A percentile compares a stretch with the other conserved stretches of the same genome.
Conservation (phyloP, 208 protist genomes). For the Leishmania amazonensis region DNA sequence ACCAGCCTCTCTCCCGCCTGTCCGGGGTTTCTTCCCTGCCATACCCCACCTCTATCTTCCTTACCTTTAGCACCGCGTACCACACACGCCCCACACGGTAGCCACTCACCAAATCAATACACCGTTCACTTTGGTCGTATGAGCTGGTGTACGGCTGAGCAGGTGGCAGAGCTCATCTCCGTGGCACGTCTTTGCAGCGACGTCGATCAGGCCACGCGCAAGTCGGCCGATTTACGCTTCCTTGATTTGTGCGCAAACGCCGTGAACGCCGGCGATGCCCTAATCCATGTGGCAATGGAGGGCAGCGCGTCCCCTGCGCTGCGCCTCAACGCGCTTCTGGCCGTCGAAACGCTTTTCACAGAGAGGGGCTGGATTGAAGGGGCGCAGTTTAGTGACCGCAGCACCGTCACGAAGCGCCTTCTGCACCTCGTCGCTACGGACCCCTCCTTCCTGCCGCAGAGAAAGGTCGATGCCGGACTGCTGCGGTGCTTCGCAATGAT, state of each 20-base stretch:
- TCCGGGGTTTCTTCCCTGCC: background rate
- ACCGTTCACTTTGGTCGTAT: slow-evolving; percentile 10
- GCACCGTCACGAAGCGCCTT: slow-evolving; percentile 13
- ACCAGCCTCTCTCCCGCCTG: background rate
- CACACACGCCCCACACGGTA: background rate
- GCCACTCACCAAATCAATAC: background rate
- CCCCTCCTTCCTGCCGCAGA: background rate
- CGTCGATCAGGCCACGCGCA: slow-evolving; percentile 33
- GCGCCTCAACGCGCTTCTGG: slow-evolving; percentile 50
- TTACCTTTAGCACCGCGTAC: background rate
- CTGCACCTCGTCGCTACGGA: slow-evolving; percentile 13
- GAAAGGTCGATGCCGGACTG: slow-evolving; percentile 31
- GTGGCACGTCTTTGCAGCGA: slow-evolving; percentile 33
- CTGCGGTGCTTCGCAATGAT: slow-evolving; percentile 39
- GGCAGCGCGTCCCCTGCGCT: slow-evolving; percentile 17
- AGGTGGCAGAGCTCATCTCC: slow-evolving; percentile 37
- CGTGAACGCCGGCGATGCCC: slow-evolving; percentile 60
- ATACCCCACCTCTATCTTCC: background rate
- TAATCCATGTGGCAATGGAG: slow-evolving; percentile 41
- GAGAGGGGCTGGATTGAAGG: slow-evolving; percentile 39
- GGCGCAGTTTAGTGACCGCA: slow-evolving; percentile 47
- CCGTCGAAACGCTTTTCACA: slow-evolving; percentile 48
- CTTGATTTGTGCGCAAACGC: slow-evolving; percentile 36
- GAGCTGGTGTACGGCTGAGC: slow-evolving; percentile 45
- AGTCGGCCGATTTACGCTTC: slow-evolving; percentile 39